Evolutionary conservation across 495 filamentous ascomycete genomes (phyloP), one percentile per base, ranked within the genome.

Genomic region (Penicillium atrosanguineum): DNA sequence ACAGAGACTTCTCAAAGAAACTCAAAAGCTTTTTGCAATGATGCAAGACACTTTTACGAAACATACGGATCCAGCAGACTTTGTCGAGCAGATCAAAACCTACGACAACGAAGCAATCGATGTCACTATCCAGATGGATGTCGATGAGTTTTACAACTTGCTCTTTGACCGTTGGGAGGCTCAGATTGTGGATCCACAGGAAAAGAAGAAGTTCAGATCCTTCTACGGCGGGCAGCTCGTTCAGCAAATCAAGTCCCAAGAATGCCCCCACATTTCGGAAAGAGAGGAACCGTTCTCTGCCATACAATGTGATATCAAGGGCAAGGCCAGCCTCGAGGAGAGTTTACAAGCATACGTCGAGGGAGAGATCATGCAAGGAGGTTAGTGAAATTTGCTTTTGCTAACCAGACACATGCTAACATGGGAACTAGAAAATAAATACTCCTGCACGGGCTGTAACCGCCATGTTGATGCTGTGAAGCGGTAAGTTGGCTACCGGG

Each of bases 291-390:
- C 89, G 4, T 99, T 97, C 68, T 95, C 90, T 7, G 94, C 94
- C 11, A 94, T 99, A 50, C 90, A 96, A 56, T 95, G 93, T 68
- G 95, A 96, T 57, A 96, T 99, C 57, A 94, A 96, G 64, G 94
- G 94, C 41, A 99, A 97, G 68, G 79, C 75, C 7, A 85, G 72
- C 29, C 80, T 99, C 1, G 78, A 88, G 54, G 91, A 97, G 51
- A 97, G 94, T 64, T 73, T 99, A 12, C 84, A 90, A 61, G 91
- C 93, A 7, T 97, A 96, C 66, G 92, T 97, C 12, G 89, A 93
- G 63, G 94, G 94, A 1, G 95, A 99, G 63, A 84, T 94, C 41
- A 94, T 97, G 92, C 91, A 95, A 80, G 94, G 94, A 61, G 86
- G 85, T 87, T 50, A 47, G 82, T 74, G 21, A 41, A 52, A 25